Conservation (phyloP, 1,284 basidiomycete genomes). For the Sanghuangporus baumii region DNA sequence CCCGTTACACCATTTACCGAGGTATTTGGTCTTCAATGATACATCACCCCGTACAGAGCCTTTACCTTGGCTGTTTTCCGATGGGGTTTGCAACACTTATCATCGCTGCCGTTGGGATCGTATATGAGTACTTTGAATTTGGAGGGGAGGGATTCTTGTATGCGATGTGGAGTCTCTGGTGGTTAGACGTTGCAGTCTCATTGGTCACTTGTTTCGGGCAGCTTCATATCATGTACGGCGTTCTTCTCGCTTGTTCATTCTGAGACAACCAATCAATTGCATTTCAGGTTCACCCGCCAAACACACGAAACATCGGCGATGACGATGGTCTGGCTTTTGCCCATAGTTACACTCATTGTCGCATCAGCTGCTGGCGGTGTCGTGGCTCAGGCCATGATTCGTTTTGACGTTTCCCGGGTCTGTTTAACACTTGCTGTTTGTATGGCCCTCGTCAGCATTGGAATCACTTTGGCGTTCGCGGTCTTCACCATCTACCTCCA, state of each 20-base stretch:
- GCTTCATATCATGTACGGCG: conserved; percentile 57
- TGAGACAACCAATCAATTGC: neutral
- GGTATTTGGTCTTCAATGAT: conserved; percentile 52
- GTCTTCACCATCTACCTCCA: conserved; percentile 23
- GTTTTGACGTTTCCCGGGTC: conserved; percentile 38
- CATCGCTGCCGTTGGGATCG: conserved; percentile 39
- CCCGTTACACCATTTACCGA: conserved; percentile 53
- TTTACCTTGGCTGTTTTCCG: conserved; percentile 64
- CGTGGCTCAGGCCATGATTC: conserved; percentile 46
- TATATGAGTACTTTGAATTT: conserved; percentile 38
- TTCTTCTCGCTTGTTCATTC: neutral
- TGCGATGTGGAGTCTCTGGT: conserved; percentile 68
- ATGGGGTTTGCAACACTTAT: conserved; percentile 71
- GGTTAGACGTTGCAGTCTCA: conserved; percentile 58
- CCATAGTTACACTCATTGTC: conserved; percentile 68
- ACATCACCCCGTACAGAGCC: conserved; percentile 55
- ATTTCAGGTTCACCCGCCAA: conserved; percentile 56
- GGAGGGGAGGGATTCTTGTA: conserved; percentile 54
- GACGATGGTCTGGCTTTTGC: conserved; percentile 64
- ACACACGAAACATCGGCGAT: conserved; percentile 50
- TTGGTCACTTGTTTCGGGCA: conserved; percentile 57
- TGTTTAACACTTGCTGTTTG: conserved; percentile 44
- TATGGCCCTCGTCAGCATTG: conserved; percentile 37
- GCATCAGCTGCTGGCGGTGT: conserved; percentile 60
- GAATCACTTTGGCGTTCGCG: conserved; percentile 32